phyloP scores from a whole-genome alignment of 495 filamentous ascomycete genomes.

The Penicillium samsonianum region DNA sequence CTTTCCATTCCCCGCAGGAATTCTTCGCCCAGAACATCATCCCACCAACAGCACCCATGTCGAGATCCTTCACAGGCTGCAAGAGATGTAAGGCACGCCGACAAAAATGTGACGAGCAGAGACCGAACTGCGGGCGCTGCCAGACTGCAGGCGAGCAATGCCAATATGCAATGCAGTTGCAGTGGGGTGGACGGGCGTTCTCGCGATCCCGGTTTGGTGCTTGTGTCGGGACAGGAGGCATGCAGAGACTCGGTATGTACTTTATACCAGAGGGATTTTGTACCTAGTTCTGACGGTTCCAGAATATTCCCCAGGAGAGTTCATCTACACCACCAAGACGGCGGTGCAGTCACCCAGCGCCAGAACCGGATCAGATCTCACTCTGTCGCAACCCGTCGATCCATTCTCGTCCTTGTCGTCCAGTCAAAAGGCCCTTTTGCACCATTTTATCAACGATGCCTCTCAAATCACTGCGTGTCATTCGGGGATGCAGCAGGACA shows the following conservation, averaged over 20 bases:
- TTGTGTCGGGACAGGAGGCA: slow-evolving; percentile 44
- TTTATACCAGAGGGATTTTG: not conserved
- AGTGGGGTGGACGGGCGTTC: slow-evolving; percentile 45
- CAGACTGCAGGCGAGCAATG: slow-evolving; percentile 37
- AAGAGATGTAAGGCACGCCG: slow-evolving; percentile 50
- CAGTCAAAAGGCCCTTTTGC: slow-evolving; percentile 43
- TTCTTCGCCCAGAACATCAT: slow-evolving; percentile 19
- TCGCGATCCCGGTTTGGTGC: slow-evolving; percentile 51
- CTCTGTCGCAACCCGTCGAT: slow-evolving; percentile 38
- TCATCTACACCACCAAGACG: slow-evolving; percentile 43
- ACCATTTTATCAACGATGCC: slow-evolving; percentile 50
- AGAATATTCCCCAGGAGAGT: slow-evolving; percentile 53
- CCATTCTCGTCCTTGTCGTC: slow-evolving; percentile 44
- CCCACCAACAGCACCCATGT: slow-evolving; percentile 37
- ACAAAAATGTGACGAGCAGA: slow-evolving; percentile 49
- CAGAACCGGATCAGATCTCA: slow-evolving; percentile 24
- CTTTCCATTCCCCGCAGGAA: slow-evolving; percentile 29
- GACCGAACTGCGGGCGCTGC: slow-evolving; percentile 43
- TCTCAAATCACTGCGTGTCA: slow-evolving; percentile 50
- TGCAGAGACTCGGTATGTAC: slow-evolving; percentile 47
- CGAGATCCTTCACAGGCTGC: slow-evolving; percentile 50
- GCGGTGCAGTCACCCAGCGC: slow-evolving; percentile 20
- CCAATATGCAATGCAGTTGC: slow-evolving; percentile 42
- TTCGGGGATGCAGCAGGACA: slow-evolving; percentile 48
- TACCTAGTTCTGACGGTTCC: not conserved